Evolutionary conservation across 2,329 filamentous ascomycete species (phyloP).

Genomic region (Aspergillus hiratsukae): DNA sequence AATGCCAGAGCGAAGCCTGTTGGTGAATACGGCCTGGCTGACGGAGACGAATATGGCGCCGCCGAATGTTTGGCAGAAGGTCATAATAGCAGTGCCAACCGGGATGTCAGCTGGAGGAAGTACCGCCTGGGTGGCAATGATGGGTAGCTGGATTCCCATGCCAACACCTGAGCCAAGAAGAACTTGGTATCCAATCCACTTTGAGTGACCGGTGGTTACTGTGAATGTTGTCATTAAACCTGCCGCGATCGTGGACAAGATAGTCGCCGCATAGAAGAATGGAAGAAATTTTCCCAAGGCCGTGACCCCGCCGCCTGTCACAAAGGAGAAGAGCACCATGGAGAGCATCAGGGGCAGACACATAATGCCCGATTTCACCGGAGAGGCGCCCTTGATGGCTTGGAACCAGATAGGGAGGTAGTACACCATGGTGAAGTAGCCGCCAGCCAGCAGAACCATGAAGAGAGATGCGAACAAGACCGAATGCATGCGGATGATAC

Average conservation of each 20-base stretch:
- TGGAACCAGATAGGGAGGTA: constrained; percentile 30
- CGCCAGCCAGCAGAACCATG: too few species aligned
- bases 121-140: constrained; percentile 25
- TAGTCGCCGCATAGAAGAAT: constrained; percentile 15
- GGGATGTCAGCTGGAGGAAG: constrained; percentile 22
- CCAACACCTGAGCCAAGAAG: constrained; percentile 23
- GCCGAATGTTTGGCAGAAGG: constrained; percentile 28
- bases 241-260: constrained; percentile 18
- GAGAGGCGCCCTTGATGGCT: constrained; percentile 21
- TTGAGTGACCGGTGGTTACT: constrained; percentile 12
- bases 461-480: background rate
- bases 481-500: background rate
- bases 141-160: constrained; percentile 24
- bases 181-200: constrained; percentile 30
- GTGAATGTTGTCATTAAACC: constrained; percentile 25
- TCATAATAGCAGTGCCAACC: constrained; percentile 22
- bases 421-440: constrained; percentile 2
- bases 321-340: constrained; percentile 16
- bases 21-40: constrained; percentile 28
- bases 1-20: constrained; percentile 8
- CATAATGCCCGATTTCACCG: constrained; percentile 23
- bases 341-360: constrained; percentile 22
- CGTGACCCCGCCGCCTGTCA: constrained; percentile 13
- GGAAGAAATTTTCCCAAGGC: constrained; percentile 28
- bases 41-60: constrained; percentile 29